Base-by-base conservation (phyloP, 345 rosid genomes). In the Sonneratia caseolaris region DNA sequence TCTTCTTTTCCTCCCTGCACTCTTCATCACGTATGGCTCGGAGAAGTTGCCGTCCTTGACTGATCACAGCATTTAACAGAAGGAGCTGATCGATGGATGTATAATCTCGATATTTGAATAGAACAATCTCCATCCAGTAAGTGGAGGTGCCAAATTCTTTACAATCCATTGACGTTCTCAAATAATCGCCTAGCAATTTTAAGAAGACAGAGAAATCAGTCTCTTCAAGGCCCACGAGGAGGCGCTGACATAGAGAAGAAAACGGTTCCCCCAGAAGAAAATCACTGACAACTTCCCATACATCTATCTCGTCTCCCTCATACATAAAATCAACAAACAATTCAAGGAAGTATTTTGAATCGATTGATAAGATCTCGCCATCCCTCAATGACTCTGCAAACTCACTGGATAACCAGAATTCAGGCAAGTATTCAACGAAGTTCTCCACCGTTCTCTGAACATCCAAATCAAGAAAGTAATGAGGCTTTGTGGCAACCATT, bases 401-500 rank as follows among this genome's bases (percentile, higher is more conserved):
- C 82, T 91, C 97, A 68, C 64, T 71, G 16, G 98, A 94, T 0
- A 91, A 87, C 98, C 98, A 94, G 74, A 94, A 94, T 5, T 94
- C 93, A 48, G 97, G 97, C 72, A 91, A 91, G 61, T 94, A 79
- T 66, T 90, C 86, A 0, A 91, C 73, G 70, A 91, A 89, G 80
- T 94, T 94, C 74, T 90, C 89, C 3, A 94, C 79, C 3, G 97
- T 94, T 48, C 79, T 76, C 61, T 80, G 85, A 32, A 91, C 81
- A 82, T 94, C 95, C 75, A 94, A 79, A 80, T 94, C 98, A 49
- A 94, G 96, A 80, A 94, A 85, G 72, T 91, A 94, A 84, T 87
- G 97, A 43, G 98, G 97, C 86, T 91, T 94, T 0, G 97, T 90
- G 3, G 97, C 97, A 66, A 94, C 96, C 80, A 90, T 84, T 3